phyloP scores from a whole-genome alignment of 108 stramenopile genomes.

The Cyclotella cryptica region DNA sequence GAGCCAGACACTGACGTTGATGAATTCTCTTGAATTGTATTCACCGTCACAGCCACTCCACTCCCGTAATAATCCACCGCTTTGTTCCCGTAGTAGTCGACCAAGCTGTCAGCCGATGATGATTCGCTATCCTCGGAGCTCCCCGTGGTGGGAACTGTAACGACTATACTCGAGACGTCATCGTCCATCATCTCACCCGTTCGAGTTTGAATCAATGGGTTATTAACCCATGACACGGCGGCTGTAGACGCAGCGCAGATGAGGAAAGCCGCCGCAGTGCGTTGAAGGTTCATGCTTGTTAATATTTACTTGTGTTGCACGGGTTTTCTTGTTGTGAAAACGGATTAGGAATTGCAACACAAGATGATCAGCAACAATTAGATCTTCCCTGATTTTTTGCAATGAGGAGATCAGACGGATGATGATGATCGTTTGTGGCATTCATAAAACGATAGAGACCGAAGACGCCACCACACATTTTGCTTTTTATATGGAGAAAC shows the following conservation, averaged over 20 bases:
- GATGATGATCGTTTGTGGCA: neutral
- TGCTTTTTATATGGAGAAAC: neutral
- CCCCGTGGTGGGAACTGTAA: neutral
- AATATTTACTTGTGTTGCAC: too few species aligned
- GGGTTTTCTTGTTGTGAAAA: neutral
- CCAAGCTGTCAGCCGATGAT: neutral
- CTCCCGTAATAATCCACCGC: neutral
- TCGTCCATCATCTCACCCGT: neutral
- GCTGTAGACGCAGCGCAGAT: neutral
- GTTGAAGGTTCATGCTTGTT: slow-evolving; percentile 12
- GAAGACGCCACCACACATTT: neutral
- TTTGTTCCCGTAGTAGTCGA: neutral
- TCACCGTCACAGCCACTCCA: neutral
- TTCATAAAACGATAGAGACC: neutral
- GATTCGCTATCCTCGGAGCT: neutral
- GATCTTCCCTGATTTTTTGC: too few species aligned
- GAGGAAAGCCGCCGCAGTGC: neutral
- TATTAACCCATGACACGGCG: neutral
- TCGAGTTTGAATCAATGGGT: neutral
- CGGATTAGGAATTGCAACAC: neutral
- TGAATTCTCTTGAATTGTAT: neutral
- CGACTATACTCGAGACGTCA: neutral
- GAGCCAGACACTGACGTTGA: neutral
- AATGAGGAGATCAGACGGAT: too few species aligned
- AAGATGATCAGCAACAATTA: neutral